Evolutionary conservation across 2,329 filamentous ascomycete genomes (phyloP), one percentile per base, ranked within the genome.

Genomic region (Aureobasidium namibiae): DNA sequence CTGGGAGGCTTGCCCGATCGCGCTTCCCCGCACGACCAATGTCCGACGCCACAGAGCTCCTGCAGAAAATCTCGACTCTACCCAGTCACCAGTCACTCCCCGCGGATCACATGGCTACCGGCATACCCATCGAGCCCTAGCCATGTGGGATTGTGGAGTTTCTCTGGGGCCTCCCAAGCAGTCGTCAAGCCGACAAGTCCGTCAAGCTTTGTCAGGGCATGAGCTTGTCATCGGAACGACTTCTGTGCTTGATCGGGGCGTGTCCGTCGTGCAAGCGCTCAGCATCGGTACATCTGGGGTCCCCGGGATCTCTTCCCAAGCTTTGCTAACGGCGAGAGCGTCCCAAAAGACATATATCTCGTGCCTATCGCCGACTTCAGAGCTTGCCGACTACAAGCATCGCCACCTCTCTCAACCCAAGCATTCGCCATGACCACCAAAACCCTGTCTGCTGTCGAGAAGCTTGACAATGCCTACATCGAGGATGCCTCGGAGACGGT

Each of bases 391-490:
- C n/a, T 14, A 44, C 23, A 18, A 44, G 41, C 1, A 41, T 41
- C 13, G 41, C 9, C 14, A 59, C 62, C 14, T 9, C 36, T 21
- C 14, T 21, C 54, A 11, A 42, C 53, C 10, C 38, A 61, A 61
- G 54, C 60, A 59, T 44, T 48, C 31, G 48, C 54, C 54, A 61
- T 61, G 60, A 6, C 23, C 16, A 48, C 33, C 33, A 49, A 26
- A 41, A 59, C 48, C 34, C 46, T 61, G 8, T 34, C 60, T 29
- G 60, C 60, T 46, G 60, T 61, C 14, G 46, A 61, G 24, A 61
- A 61, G 39, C 31, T 54, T 33, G 60, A 61, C 29, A 33, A 34
- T 26, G 18, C 29, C 2, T 48, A 53, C n/a, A 29, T 61, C 23
- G 60, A 61, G 21, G 54, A 61, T 59, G 60, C 60, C n/a, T 45